Base-by-base conservation (phyloP, 805 yeast genomes). In the Wickerhamiella azyma region DNA sequence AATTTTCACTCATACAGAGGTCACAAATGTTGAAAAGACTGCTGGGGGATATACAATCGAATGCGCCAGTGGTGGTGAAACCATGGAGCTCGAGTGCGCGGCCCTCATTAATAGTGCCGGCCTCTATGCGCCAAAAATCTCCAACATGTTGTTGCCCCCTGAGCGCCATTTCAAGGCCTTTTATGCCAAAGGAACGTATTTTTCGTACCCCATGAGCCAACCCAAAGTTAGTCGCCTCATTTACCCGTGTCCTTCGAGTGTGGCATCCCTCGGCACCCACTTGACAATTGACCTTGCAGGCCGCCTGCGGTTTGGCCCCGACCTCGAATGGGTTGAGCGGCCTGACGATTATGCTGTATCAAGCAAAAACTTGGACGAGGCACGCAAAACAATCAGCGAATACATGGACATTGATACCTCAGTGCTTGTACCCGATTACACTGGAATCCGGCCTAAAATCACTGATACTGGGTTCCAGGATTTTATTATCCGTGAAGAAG, bases 141-240 rank as follows among this genome's bases (percentile, higher is more conserved):
- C 89, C 11, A 83, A 84, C 53, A 54, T 81, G 71, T 56, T 86
- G 11, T 64, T 84, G 1, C 94, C 94, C 1, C 44, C 55, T 18
- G 76, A 74, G 0, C 63, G 83, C 33, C 80, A 80, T 26, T 59
- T 75, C 37, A 66, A 66, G 26, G 73, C 79, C 9, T 74, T 68
- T 55, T 86, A 74, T 59, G 96, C 89, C 10, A 88, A 85, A 61
- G 96, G 96, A 0, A 83, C 78, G 52, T 86, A 88, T 60, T 88
- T 72, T 56, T 65, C 79, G 3, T 76, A 75, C 49, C 70, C 69
- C 24, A 59, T 68, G 1, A 64, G 70, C 3, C 58, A 59, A 13
- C 78, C 81, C 1, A 66, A 69, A 17, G 75, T 79, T 3, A 58
- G 66, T 45, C 64, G 84, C 48, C 60, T 80, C 29, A 66, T 86